phyloP scores from a whole-genome alignment of 345 rosid species.

The Hypericum androsaemum region DNA sequence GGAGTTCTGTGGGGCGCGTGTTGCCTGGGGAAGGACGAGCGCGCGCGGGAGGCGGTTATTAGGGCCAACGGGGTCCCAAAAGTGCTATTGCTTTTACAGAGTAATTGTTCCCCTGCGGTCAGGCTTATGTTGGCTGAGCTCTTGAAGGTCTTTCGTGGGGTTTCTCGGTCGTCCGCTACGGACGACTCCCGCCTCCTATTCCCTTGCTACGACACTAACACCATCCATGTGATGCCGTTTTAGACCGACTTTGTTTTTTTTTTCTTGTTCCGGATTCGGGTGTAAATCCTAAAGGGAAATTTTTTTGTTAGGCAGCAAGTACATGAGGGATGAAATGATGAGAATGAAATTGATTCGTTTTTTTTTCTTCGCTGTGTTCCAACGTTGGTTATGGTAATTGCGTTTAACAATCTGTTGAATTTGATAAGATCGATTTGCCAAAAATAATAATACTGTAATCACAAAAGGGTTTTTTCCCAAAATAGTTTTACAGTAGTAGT shows the following conservation, averaged over 20 bases:
- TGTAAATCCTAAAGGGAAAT: too few species aligned
- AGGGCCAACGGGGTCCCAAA: conserved; percentile 61
- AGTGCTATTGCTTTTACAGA: conserved; percentile 73
- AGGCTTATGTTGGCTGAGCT: conserved; percentile 67
- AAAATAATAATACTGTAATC: too few species aligned
- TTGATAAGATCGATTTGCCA: too few species aligned
- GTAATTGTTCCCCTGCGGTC: conserved; percentile 60
- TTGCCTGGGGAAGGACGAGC: conserved; percentile 48
- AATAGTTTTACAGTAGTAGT: too few species aligned
- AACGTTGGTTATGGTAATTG: too few species aligned
- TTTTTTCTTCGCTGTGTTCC: too few species aligned
- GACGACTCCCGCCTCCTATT: conserved; percentile 7
- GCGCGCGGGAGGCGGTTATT: conserved; percentile 53
- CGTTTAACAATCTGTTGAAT: too few species aligned
- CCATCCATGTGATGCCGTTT: conserved; percentile 86
- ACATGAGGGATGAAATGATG: too few species aligned
- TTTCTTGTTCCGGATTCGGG: too few species aligned
- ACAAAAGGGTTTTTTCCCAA: too few species aligned
- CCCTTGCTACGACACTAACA: conserved; percentile 68
- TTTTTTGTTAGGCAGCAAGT: too few species aligned
- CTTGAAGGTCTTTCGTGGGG: conserved; percentile 49
- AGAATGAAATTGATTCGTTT: too few species aligned
- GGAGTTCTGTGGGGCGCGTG: conserved; percentile 72
- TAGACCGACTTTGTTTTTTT: conserved; percentile 4
- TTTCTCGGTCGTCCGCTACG: conserved; percentile 30